A percentile compares a stretch with the other conserved stretches of the same genome.
These are phyloP conservation scores for Arxiozyma slooffiae DNA, from an alignment of 1,139 yeast species.

Conservation along the genomic window DNA sequence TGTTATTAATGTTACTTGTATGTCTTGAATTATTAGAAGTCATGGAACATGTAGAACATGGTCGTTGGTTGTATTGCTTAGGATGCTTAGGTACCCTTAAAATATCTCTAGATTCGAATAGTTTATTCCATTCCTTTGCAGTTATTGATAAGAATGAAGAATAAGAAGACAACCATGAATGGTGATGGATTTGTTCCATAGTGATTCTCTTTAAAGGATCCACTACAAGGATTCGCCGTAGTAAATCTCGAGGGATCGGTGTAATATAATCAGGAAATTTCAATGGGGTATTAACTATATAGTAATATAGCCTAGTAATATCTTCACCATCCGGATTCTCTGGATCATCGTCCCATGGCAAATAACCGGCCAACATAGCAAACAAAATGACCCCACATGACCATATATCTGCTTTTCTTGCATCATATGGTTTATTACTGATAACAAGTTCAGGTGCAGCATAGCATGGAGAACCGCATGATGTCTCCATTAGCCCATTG, in stretches of 20 bases:
- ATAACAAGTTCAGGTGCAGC: slow-evolving; percentile 97
- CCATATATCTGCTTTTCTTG: slow-evolving; percentile 93
- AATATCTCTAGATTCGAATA: slow-evolving; percentile 33
- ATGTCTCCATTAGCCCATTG: slow-evolving; percentile 82
- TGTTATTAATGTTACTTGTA: not conserved
- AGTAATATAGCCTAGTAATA: slow-evolving; percentile 79
- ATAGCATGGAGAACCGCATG: slow-evolving; percentile 97
- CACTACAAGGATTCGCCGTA: slow-evolving; percentile 68
- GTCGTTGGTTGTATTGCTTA: slow-evolving; percentile 15
- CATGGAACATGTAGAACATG: slow-evolving; percentile 29
- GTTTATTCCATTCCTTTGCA: slow-evolving; percentile 83
- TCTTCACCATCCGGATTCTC: slow-evolving; percentile 94
- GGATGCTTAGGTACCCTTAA: slow-evolving; percentile 34
- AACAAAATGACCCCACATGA: slow-evolving; percentile 90
- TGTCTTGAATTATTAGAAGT: slow-evolving; percentile 25
- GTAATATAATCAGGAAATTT: slow-evolving; percentile 92
- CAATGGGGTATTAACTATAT: slow-evolving; percentile 81
- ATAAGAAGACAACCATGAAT: slow-evolving; percentile 82
- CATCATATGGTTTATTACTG: slow-evolving; percentile 77
- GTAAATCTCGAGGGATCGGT: slow-evolving; percentile 83
- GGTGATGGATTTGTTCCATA: slow-evolving; percentile 62
- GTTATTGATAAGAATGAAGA: slow-evolving; percentile 76
- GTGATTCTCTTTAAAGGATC: slow-evolving; percentile 62
- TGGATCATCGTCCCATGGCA: slow-evolving; percentile 97
- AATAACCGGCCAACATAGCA: slow-evolving; percentile 96